These are phyloP conservation scores for Eimeria acervulina DNA, from an alignment of 169 alveolate species.

Conservation along the genomic window DNA sequence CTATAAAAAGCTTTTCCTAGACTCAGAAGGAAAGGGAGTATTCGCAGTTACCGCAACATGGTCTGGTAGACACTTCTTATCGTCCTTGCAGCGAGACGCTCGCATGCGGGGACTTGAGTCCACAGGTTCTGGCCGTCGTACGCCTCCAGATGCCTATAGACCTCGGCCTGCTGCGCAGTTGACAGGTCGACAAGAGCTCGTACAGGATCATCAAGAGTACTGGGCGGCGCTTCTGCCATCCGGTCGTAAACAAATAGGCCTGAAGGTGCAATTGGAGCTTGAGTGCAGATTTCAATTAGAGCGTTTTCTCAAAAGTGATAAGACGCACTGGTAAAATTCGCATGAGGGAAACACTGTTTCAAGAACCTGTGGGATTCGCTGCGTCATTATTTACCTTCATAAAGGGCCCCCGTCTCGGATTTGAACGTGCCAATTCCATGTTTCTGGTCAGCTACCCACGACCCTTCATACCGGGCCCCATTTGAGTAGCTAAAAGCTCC, in stretches of 20 bases:
- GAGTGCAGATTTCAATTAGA: not conserved
- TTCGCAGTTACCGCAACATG: slow-evolving; percentile 28
- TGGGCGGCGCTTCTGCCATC: slow-evolving; percentile 53
- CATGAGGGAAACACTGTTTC: not conserved
- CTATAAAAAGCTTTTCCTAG: not conserved
- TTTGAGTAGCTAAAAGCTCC: slow-evolving; percentile 71
- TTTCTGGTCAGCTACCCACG: slow-evolving; percentile 59
- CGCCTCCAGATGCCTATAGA: slow-evolving; percentile 52
- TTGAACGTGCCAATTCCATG: slow-evolving; percentile 73
- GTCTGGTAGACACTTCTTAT: slow-evolving; percentile 52
- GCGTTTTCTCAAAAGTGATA: not conserved
- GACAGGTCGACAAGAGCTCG: slow-evolving; percentile 62
- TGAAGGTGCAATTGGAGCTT: not conserved
- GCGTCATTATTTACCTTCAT: slow-evolving; percentile 43
- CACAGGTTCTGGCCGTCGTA: slow-evolving; percentile 23
- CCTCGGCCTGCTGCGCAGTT: slow-evolving; percentile 55
- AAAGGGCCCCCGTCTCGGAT: slow-evolving; percentile 51
- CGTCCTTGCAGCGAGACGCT: slow-evolving; percentile 64
- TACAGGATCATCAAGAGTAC: slow-evolving; percentile 18
- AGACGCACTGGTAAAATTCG: not conserved
- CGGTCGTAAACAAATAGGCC: slow-evolving; percentile 66
- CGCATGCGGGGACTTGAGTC: slow-evolving; percentile 50
- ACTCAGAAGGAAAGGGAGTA: not conserved
- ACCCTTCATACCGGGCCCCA: slow-evolving; percentile 75
- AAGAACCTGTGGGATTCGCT: not conserved